A percentile compares a stretch with the other conserved stretches of the same genome.
phyloP scores from a whole-genome alignment of 768 basidiomycete species.

The Leccinum obscurum region DNA sequence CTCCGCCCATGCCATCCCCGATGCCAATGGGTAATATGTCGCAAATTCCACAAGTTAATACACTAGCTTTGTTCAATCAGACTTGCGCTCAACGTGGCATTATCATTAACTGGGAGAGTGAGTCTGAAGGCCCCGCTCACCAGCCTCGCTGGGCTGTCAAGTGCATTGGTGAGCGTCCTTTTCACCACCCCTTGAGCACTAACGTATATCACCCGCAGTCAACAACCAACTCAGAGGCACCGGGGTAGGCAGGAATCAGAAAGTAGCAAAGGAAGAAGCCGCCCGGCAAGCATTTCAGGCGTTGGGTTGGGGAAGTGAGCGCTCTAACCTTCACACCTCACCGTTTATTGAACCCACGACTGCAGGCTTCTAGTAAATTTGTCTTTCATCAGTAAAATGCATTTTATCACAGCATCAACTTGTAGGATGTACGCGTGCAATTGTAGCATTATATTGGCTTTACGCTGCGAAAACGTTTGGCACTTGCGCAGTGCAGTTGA shows the following conservation, averaged over 20 bases:
- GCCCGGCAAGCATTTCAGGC: slow-evolving; percentile 53
- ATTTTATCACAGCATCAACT: background rate
- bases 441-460: slow-evolving; percentile 5
- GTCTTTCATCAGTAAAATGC: background rate
- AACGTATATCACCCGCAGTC: slow-evolving; percentile 38
- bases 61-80: slow-evolving; percentile 53
- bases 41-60: slow-evolving; percentile 35
- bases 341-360: slow-evolving; percentile 1
- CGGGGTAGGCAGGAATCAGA: slow-evolving; percentile 59
- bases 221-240: slow-evolving; percentile 48
- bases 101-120: slow-evolving; percentile 47
- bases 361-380: slow-evolving; percentile 18
- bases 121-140: slow-evolving; percentile 51
- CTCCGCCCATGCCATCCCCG: slow-evolving; percentile 25
- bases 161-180: slow-evolving; percentile 47
- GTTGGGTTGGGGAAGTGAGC: slow-evolving; percentile 52
- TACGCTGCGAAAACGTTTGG: too few species aligned
- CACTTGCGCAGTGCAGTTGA: too few species aligned
- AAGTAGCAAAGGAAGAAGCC: slow-evolving; percentile 69
- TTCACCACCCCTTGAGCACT: background rate
- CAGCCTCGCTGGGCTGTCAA: slow-evolving; percentile 57
- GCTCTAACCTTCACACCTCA: background rate
- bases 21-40: slow-evolving; percentile 19
- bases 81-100: slow-evolving; percentile 49
- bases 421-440: slow-evolving; percentile 1